Evolutionary conservation across 2,329 filamentous ascomycete species (phyloP).

Genomic region (Penicillium rolfsii): DNA sequence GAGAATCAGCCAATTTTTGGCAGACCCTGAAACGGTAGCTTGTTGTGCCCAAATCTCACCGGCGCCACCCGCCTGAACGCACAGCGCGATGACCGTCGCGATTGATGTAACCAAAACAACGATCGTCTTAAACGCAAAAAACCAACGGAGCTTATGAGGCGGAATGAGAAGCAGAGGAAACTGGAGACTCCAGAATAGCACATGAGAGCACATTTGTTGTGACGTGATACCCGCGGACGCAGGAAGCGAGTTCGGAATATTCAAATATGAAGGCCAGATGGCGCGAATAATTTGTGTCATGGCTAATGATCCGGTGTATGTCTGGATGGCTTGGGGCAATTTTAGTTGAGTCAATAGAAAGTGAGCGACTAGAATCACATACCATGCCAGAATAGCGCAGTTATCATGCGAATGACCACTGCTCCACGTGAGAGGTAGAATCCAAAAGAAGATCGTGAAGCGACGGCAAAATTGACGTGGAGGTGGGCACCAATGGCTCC

Average conservation of each 20-base stretch:
- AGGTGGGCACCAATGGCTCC: conserved; percentile 32
- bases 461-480: conserved; percentile 37
- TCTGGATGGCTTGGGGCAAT: conserved; percentile 35
- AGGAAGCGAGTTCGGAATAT: conserved; percentile 51
- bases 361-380: conserved; percentile 41
- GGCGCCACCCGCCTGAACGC: conserved; percentile 51
- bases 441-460: conserved; percentile 40
- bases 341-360: conserved; percentile 26
- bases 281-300: conserved; percentile 18
- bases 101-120: conserved; percentile 52
- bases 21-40: conserved; percentile 48
- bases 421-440: conserved; percentile 38
- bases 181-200: conserved; percentile 46
- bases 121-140: conserved; percentile 40
- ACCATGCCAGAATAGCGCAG: conserved; percentile 43
- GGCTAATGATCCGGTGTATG: conserved; percentile 8
- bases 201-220: conserved; percentile 44
- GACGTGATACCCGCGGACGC: conserved; percentile 45
- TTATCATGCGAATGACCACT: conserved; percentile 40
- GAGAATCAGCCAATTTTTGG: conserved; percentile 49
- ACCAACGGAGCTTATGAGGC: conserved; percentile 36
- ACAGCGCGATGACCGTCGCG: conserved; percentile 59
- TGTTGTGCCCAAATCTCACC: conserved; percentile 51
- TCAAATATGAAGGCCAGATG: conserved; percentile 49
- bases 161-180: conserved; percentile 44